phyloP scores from a whole-genome alignment of 2,329 filamentous ascomycete species.

The Neocatenulostroma microsporum region DNA sequence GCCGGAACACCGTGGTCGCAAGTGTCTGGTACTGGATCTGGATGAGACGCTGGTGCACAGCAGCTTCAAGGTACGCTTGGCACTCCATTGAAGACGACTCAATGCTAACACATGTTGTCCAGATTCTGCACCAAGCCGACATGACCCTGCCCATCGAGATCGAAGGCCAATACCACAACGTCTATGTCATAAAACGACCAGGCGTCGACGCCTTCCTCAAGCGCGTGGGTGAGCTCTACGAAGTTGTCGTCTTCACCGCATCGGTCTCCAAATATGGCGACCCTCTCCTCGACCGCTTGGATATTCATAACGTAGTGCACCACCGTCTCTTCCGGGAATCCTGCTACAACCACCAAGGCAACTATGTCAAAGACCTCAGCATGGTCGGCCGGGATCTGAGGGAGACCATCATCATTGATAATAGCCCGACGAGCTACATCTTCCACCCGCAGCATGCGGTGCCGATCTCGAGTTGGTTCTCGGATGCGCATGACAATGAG shows the following conservation, averaged over 20 bases:
- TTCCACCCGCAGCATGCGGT: slow-evolving; percentile 99
- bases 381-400: slow-evolving; percentile 92
- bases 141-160: slow-evolving; percentile 99
- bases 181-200: slow-evolving; percentile 98
- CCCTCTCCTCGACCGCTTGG: slow-evolving; percentile 87
- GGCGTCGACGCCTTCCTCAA: slow-evolving; percentile 99
- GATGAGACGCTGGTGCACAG: slow-evolving; percentile 97
- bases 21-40: slow-evolving; percentile 89
- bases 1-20: slow-evolving; percentile 73
- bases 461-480: slow-evolving; percentile 99
- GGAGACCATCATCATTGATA: slow-evolving; percentile 99
- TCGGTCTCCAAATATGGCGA: slow-evolving; percentile 99
- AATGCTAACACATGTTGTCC: too few relatives aligned
- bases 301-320: slow-evolving; percentile 95
- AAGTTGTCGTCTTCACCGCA: slow-evolving; percentile 97
- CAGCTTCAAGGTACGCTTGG: slow-evolving; percentile 76
- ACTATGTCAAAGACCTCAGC: slow-evolving; percentile 98
- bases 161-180: slow-evolving; percentile 97
- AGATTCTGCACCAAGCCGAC: slow-evolving; percentile 97
- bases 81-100: too few relatives aligned
- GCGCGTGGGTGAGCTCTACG: slow-evolving; percentile 91
- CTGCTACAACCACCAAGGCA: slow-evolving; percentile 98
- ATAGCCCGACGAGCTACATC: slow-evolving; percentile 97
- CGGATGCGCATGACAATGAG: slow-evolving; percentile 98
- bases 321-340: slow-evolving; percentile 95